Conservation (phyloP, 345 rosid genomes). For the Salix arbutifolia region DNA sequence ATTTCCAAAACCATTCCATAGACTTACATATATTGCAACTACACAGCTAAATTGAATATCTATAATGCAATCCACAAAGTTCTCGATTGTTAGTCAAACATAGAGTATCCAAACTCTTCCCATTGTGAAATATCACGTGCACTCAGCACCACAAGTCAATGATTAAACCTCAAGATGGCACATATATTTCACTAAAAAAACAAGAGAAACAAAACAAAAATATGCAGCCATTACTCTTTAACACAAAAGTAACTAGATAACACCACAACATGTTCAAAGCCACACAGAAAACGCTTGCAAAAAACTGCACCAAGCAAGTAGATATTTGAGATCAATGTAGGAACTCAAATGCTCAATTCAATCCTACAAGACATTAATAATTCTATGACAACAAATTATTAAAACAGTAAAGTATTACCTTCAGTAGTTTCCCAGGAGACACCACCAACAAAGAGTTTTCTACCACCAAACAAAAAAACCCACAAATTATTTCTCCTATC, state of each 20-base stretch:
- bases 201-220: background rate
- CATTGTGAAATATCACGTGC: background rate
- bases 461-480: conserved; percentile 16
- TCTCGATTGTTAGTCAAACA: background rate
- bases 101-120: background rate
- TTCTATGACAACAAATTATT: background rate
- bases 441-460: conserved; percentile 37
- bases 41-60: background rate
- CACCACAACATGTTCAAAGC: no score
- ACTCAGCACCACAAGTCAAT: background rate
- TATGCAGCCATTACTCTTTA: no score
- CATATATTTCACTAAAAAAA: background rate
- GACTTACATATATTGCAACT: background rate
- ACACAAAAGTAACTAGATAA: no score
- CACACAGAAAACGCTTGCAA: no score
- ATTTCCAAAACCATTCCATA: background rate
- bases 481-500: conserved; percentile 7
- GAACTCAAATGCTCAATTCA: background rate
- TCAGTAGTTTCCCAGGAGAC: conserved; percentile 30
- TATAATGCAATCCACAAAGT: background rate
- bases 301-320: background rate
- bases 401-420: conserved; percentile 13
- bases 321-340: background rate
- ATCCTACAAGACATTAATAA: background rate
- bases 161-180: background rate